Base-by-base conservation (phyloP, 2,329 filamentous ascomycete species). In the Zymoseptoria ardabiliae region DNA sequence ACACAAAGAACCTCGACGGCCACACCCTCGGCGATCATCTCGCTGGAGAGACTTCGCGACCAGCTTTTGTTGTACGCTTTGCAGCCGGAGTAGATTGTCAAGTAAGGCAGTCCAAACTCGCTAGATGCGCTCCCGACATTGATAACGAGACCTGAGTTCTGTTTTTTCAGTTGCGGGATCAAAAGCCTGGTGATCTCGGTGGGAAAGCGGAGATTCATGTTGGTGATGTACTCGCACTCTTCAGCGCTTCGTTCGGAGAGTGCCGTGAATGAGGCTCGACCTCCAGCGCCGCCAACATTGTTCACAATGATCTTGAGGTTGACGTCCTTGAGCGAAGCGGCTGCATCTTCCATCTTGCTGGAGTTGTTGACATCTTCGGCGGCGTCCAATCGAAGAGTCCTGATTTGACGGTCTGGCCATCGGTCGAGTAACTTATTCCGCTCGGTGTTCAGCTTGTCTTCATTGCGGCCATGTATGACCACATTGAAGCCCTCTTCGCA, bases 401-500 rank as follows among this genome's bases (percentile, higher is more conserved):
- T 56, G 56, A 80, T 75, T 23, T 71, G 68, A 13, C 71, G 67
- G 1, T 63, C 41, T 0, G 81, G 80, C 58, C 76, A 77, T 8
- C 71, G 60, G 0, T 65, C n/a, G 1, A 68, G 61, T 0, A 85
- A 74, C 23, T 75, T 69, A 1, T 67, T 56, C n/a, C 72, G 68
- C n/a, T 81, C 71, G 1, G 58, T 58, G 2, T 74, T 66, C 2
- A 85, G 74, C 64, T 84, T 85, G 3, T 70, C 61, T 2, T 65
- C 62, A 60, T 82, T 82, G 41, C 81, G 78, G n/a, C 83, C 82
- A 61, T 85, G 82, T 8, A 85, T 67, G 17, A 85, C 73, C 35
- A 86, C 74, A 64, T 83, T 81, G 76, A 85, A 84, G 53, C 81
- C 80, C 13, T 71, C 72, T 0, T 64, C 60, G 19, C 78, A 78